phyloP scores from a whole-genome alignment of 257 asterid species.

The Solanum gandarillasii region DNA sequence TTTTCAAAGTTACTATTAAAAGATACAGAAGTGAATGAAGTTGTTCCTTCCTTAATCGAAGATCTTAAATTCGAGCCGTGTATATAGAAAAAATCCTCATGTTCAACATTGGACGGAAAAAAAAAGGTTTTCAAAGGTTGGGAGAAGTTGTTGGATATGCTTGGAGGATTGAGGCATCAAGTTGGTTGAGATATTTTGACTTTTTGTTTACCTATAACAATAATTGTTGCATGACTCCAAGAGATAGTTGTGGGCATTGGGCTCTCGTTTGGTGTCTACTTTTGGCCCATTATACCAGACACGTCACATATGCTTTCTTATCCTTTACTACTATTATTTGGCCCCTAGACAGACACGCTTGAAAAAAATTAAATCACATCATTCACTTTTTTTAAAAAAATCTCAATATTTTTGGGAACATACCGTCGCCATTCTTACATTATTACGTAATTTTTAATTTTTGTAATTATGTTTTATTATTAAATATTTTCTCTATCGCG shows the following conservation, averaged over 20 bases:
- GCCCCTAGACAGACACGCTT: not conserved
- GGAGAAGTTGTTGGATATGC: not conserved
- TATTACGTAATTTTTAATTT: too few relatives aligned
- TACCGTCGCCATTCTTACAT: too few relatives aligned
- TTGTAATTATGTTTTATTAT: too few relatives aligned
- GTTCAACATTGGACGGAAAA: too few relatives aligned
- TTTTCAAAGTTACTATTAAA: not conserved
- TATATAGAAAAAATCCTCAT: too few relatives aligned
- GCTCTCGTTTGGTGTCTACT: not conserved
- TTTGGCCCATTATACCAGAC: not conserved
- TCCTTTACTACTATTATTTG: not conserved
- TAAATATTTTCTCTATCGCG: too few relatives aligned
- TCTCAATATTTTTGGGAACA: too few relatives aligned
- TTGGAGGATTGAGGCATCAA: not conserved
- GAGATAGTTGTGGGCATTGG: not conserved
- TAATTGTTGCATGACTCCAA: not conserved
- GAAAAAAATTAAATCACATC: not conserved
- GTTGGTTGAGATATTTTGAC: not conserved
- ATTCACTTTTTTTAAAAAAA: not conserved
- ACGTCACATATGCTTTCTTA: not conserved
- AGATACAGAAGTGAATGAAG: too few relatives aligned
- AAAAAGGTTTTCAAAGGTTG: too few relatives aligned
- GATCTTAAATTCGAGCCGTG: accelerated
- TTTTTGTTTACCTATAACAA: not conserved
- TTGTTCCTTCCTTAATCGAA: too few relatives aligned